Conservation (phyloP, 257 asterid genomes). For the Solanum ahanhuiri region DNA sequence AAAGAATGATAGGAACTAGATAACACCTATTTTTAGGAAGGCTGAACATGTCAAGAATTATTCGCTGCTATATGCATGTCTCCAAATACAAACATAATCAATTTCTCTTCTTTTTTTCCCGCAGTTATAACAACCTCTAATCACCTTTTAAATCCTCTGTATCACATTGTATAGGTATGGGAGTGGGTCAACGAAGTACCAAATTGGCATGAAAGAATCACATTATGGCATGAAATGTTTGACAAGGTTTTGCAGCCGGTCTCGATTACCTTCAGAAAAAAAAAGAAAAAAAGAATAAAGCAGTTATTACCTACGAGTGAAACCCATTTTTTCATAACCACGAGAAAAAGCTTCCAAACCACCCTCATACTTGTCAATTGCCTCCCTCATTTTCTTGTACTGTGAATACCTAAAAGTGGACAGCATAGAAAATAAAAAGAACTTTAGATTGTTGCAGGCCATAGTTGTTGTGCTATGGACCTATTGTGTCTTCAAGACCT, state of each 20-base stretch:
- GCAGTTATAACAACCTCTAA: not conserved
- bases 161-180: not conserved
- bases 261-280: not conserved
- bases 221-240: not conserved
- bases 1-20: not conserved
- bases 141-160: not conserved
- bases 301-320: constrained; percentile 63
- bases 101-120: not conserved
- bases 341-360: constrained; percentile 90
- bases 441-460: not conserved
- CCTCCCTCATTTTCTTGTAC: constrained; percentile 62
- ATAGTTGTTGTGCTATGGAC: not conserved
- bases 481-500: not conserved
- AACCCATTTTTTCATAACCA: constrained; percentile 91
- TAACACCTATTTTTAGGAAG: not conserved
- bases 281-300: not conserved
- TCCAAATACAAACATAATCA: not conserved
- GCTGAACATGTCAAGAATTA: not conserved
- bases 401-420: constrained; percentile 56
- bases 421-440: not conserved
- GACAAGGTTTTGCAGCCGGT: not conserved
- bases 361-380: constrained; percentile 87
- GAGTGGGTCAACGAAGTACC: not conserved
- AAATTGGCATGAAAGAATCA: not conserved
- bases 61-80: not conserved